Evolutionary conservation across 2,329 filamentous ascomycete genomes (phyloP), one percentile per base, ranked within the genome.

Genomic region (Penicillium freii): DNA sequence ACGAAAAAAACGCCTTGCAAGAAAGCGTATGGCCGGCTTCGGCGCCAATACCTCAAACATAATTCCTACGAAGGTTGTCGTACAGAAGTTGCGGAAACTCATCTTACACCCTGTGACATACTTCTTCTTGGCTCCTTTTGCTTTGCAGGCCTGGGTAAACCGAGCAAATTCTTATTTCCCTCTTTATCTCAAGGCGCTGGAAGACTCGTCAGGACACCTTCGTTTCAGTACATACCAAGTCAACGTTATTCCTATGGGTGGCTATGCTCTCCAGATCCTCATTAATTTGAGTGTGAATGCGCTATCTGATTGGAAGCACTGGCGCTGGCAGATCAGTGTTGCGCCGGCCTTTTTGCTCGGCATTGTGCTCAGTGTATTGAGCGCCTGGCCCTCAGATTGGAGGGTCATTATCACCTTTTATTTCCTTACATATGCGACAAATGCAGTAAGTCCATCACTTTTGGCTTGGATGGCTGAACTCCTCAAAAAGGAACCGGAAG

Each of bases 241-340:
- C 42, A 65, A 65, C 27, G 38, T 64, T 11, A 63, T 65, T 13
- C 61, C 62, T 17, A 56, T 65, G n/a, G 61, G 62, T 1, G 61
- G 62, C 19, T 64, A 65, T 36, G 61, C 55, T 15, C 55, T 65
- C 11, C 59, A 60, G 2, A 62, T 63, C 23, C 50, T 65, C 15
- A 59, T 52, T 27, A 63, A 56, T n/a, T 10, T 65, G n/a, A 47
- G 42, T 2, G 31, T 65, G 17, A 65, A 65, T 39, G 51, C 57
- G 6, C 39, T 64, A 15, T 63, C 59, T 9, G 62, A 65, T 29
- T 62, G 57, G 61, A 65, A 65, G 27, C 48, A 62, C 27, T 64
- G 62, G 62, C 61, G 62, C 29, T 52, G 58, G 40, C 61, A 65
- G 33, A 49, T 62, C 10, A 45, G 59, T 17, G 27, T 62, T 36